Evolutionary conservation across 2,329 filamentous ascomycete species (phyloP), one percentile per base, ranked within the genome.

Genomic region (Curvularia verruculosa): DNA sequence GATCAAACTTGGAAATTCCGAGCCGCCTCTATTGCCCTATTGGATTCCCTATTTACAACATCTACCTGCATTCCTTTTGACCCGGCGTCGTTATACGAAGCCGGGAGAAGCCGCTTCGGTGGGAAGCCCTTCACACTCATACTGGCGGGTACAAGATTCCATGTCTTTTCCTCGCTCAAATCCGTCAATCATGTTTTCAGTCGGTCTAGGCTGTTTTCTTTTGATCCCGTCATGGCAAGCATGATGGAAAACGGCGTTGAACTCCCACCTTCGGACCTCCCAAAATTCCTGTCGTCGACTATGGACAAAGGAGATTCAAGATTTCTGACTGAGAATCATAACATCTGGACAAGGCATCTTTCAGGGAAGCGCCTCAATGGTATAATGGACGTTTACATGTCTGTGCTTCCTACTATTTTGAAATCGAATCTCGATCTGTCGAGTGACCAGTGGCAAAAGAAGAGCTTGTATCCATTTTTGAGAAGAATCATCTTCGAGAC

Each of bases 231-330:
- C 45, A 47, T 47, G 45, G 29, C 45, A 36, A 47, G 45, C 31
- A 47, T 47, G 45, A 47, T 47, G 45, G 45, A 47, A 21, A 47
- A 47, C 34, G 45, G 18, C 19, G 45, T 47, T 24, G 21, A 47
- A 6, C 45, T 47, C 2, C 45, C 45, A 24, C 45, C 19, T 47
- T 19, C 45, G 10, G 45, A 47, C 12, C 45, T 28, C 10, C 45
- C 29, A 29, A 47, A 47, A 23, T 47, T 47, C 6, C 10, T 47
- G 12, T 47, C 45, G 4, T 47, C 45, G 29, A 18, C 28, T 2
- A 18, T n/a, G 10, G 13, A 36, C 23, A 18, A 29, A 36, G 18
- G 15, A 12, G 29, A 15, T 15, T 3, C 12, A 5, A 36, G 21
- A 15, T 47, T 47, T 3, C 12, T 47, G 29, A 36, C 45, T 6